Evolutionary conservation across 805 yeast species (phyloP), one percentile per base, ranked within the genome.

Genomic region (Candida multigemmis): DNA sequence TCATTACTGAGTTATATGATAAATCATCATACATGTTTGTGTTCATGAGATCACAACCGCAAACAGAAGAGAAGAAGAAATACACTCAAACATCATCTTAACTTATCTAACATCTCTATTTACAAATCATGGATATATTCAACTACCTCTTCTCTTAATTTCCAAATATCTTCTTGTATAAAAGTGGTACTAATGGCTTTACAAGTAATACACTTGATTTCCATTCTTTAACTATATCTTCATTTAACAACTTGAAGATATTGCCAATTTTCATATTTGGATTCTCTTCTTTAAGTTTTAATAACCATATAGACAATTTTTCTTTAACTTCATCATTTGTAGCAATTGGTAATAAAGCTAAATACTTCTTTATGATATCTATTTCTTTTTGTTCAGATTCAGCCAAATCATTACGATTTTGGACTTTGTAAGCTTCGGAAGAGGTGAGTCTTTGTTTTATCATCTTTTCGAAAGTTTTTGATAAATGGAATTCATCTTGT

Each of bases 401-500:
- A 2, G 65, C 76, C 33, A 75, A 49, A 33, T 76, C 82, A 3
- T 40, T 45, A 36, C 83, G 62, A 7, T 56, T 46, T 27, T 68
- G 67, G 11, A 50, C 47, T 8, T 38, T 25, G 40, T 65, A 76
- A 38, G 71, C 71, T 7, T 46, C 53, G 23, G 64, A 62, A 1
- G 78, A 65, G 32, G 70, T 72, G 15, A 37, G 40, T 34, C 80
- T 59, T 38, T 72, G 74, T 13, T 56, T 50, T 17, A 71, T 51
- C 37, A 71, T 46, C 30, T 68, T 71, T 12, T 21, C 28, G 26
- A 45, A 37, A 14, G 42, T 38, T 14, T 33, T 34, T 24, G 28
- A 32, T n/a, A 37, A 29, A 6, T 32, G 24, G 18, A 29, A 42
- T 23, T 47, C 53, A 14, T 41, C 38, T 32, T 47, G 46, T 25